Evolutionary conservation across 1,139 yeast species (phyloP), one percentile per base, ranked within the genome.

Genomic region (Saccharomyces hybrid): DNA sequence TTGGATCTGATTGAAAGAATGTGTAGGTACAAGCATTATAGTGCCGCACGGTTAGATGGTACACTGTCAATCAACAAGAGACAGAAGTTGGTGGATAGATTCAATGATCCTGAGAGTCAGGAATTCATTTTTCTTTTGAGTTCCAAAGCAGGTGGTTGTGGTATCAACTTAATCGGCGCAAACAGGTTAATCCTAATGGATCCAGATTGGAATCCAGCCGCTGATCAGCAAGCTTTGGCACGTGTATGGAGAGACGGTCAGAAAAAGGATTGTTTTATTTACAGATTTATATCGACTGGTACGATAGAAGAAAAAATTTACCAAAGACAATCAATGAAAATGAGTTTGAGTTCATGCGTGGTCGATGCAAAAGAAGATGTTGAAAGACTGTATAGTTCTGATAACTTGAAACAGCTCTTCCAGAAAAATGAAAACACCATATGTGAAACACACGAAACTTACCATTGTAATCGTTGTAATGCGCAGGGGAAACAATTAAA

Each of bases 181-280:
- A 93, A 95, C 64, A 78, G 99, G 58, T 76, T 93, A 58, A 82
- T 93, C 30, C 75, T 93, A 54, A 78, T 93, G 65, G 99, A 93
- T 68, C 99, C 99, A 0, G 99, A 95, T 70, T 93, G 99, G 99
- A 93, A 93, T 65, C 99, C 99, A 0, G 99, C 99, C 0, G 87
- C 97, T 2, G 99, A 93, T 69, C 99, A 93, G 69, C 99, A 93
- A 72, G 99, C 99, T 0, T 76, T 93, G 57, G 99, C 99, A 0
- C 81, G 99, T 70, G 97, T 93, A 2, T 93, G 99, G 99, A 85
- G 99, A 76, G 99, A 93, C 73, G 99, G 99, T 0, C 99, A 93
- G 67, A 91, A 88, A 77, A 93, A 93, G 71, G 96, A 88, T 70
- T 93, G 99, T 73, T 93, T 86, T 66, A 95, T 93, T 52, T 93